Base-by-base conservation (phyloP, 2,329 filamentous ascomycete species). In the Septoria petroselini region DNA sequence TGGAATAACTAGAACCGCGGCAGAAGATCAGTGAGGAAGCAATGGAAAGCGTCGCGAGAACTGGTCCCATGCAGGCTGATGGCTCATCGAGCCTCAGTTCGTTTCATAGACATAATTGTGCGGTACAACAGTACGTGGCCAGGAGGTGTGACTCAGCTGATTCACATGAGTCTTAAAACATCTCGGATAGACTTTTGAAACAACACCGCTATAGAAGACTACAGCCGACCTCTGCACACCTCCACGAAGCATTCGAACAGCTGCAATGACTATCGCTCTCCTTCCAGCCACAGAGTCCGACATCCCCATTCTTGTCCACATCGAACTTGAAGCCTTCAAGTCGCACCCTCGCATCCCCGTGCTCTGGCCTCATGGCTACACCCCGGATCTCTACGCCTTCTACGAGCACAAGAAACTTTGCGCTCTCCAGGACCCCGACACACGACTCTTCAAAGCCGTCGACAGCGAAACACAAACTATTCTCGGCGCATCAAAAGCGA, bases 311-410 rank as follows among this genome's bases (percentile, higher is more conserved):
- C 58, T 53, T 40, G 50, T 57, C 15, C 44, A 37, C 18, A 17
- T 63, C 39, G 54, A 62, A 41, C 48, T 60, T 3, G 61, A 58
- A 48, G 60, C 62, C n/a, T 63, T 65, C 50, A 30, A 43, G 9
- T 9, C 41, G 7, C 61, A 62, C 41, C 61, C 60, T 12, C 41
- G 60, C n/a, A 59, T 57, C 2, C 57, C 58, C 1, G 62, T 62
- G 45, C 27, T 61, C 12, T 64, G 58, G 54, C 59, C 58, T 4
- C 35, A 48, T 25, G 59, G 60, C 35, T 60, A 59, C 39, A 61
- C 58, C 8, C 25, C 34, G 19, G 60, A 62, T 39, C 35, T 61
- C n/a, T 58, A 62, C 50, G 55, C 58, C 4, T 62, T 44, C 47
- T 53, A 59, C 38, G 48, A 54, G 42, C 21, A 39, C n/a, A 34